Evolutionary conservation across 768 basidiomycete genomes (phyloP).

Genomic region (Collybia nuda): DNA sequence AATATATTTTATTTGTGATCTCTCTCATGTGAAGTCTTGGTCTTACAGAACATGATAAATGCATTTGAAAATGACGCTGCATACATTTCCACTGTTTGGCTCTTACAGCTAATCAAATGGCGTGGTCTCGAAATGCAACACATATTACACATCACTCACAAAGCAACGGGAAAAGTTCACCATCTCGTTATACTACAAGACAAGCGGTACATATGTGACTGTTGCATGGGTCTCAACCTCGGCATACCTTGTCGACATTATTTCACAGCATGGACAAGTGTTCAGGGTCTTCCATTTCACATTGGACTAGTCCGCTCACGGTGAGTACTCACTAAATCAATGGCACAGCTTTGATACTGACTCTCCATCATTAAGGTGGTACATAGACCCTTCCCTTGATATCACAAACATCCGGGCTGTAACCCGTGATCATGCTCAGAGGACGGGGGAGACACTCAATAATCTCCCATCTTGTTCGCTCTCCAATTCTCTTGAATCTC

Average conservation of each 20-base stretch:
- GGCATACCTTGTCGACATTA: conserved; percentile 25
- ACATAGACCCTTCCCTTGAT: conserved; percentile 11
- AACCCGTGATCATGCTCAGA: background rate
- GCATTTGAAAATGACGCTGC: conserved; percentile 21
- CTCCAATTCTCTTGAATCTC: conserved; percentile 3
- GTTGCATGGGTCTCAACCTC: conserved; percentile 24
- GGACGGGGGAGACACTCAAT: background rate
- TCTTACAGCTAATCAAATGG: conserved; percentile 16
- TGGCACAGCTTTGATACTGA: background rate
- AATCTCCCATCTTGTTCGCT: background rate
- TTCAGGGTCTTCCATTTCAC: conserved; percentile 20
- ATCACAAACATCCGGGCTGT: background rate
- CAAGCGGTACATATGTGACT: conserved; percentile 23
- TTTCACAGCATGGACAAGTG: conserved; percentile 11
- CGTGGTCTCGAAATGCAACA: conserved; percentile 14
- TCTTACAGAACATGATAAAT: conserved; percentile 13
- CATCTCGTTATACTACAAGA: conserved; percentile 19
- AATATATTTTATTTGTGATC: no score
- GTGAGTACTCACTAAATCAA: conserved; percentile 5
- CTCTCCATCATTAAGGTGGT: conserved; percentile 11
- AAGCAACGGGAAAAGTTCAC: conserved; percentile 13
- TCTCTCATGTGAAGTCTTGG: no score
- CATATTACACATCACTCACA: conserved; percentile 17
- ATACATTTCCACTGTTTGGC: conserved; percentile 20
- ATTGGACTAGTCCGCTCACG: conserved; percentile 18